Evolutionary conservation across 768 basidiomycete species (phyloP).

Genomic region (Leccinum truebloodii): DNA sequence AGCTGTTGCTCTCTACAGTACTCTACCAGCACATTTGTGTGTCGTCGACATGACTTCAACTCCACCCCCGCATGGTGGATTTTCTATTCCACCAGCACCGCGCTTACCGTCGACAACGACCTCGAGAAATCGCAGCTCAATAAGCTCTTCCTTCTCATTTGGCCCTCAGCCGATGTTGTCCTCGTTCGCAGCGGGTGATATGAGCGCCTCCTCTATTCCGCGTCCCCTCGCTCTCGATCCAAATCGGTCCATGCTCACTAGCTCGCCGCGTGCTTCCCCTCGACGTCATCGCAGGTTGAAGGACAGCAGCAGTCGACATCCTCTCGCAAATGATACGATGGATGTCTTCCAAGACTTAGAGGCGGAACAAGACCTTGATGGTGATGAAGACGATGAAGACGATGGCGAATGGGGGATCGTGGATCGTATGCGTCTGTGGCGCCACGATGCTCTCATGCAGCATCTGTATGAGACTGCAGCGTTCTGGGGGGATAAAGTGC

Average conservation of each 20-base stretch:
- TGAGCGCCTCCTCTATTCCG: conserved; percentile 56
- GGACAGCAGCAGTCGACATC: conserved; percentile 58
- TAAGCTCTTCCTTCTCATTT: conserved; percentile 82
- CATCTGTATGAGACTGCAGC: conserved; percentile 96
- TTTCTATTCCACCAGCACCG: conserved; percentile 47
- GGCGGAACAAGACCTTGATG: conserved; percentile 59
- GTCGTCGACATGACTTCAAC: conserved; percentile 39
- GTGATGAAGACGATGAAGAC: conserved; percentile 56
- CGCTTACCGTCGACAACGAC: conserved; percentile 54
- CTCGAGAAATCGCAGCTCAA: conserved; percentile 63
- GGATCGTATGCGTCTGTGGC: conserved; percentile 94
- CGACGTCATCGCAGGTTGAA: conserved; percentile 56
- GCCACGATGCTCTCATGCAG: conserved; percentile 98
- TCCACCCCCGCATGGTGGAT: conserved; percentile 49
- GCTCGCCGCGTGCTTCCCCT: conserved; percentile 74
- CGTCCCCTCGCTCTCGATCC: conserved; percentile 71
- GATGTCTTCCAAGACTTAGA: conserved; percentile 74
- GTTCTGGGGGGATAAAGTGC: conserved; percentile 98
- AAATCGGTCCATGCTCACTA: conserved; percentile 73
- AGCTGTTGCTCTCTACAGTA: no score
- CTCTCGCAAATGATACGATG: conserved; percentile 73
- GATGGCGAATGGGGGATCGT: conserved; percentile 82
- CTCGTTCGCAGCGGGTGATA: conserved; percentile 66
- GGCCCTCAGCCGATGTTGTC: conserved; percentile 76
- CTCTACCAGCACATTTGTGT: neutral